phyloP scores from a whole-genome alignment of 1,284 basidiomycete genomes.

The Gomphus sp. region DNA sequence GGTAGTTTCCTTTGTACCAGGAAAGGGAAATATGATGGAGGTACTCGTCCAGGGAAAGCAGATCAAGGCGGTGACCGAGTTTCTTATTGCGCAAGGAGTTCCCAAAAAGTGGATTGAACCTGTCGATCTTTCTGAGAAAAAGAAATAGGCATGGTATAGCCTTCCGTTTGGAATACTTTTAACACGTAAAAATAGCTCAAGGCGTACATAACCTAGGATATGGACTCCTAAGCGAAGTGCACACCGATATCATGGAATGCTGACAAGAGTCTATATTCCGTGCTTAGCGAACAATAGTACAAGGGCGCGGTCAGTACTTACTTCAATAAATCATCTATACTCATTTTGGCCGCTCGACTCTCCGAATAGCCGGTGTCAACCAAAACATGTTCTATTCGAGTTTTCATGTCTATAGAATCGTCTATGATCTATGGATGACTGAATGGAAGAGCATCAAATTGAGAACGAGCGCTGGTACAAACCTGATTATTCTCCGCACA shows the following conservation, averaged over 20 bases:
- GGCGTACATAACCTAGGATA: neutral
- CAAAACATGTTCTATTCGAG: slow-evolving; percentile 72
- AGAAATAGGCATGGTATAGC: neutral
- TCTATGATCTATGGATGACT: slow-evolving; percentile 50
- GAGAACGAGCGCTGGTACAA: slow-evolving; percentile 14
- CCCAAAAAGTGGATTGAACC: slow-evolving; percentile 73
- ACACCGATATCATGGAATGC: slow-evolving; percentile 79
- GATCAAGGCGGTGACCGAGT: slow-evolving; percentile 51
- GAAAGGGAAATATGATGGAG: slow-evolving; percentile 48
- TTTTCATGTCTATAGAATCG: slow-evolving; percentile 62
- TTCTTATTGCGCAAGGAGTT: slow-evolving; percentile 60
- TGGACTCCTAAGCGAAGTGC: slow-evolving; percentile 54
- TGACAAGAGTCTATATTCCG: slow-evolving; percentile 46
- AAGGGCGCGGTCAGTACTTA: slow-evolving; percentile 23
- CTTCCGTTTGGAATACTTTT: neutral
- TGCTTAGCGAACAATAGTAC: neutral
- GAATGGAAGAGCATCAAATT: slow-evolving; percentile 8
- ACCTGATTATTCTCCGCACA: slow-evolving; percentile 76
- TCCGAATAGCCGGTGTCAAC: slow-evolving; percentile 58
- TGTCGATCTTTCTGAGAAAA: slow-evolving; percentile 21
- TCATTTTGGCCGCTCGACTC: slow-evolving; percentile 74
- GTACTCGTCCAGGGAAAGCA: slow-evolving; percentile 82
- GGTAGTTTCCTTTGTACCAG: slow-evolving; percentile 43
- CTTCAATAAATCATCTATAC: slow-evolving; percentile 78
- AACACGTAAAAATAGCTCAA: neutral